phyloP scores from a whole-genome alignment of 148 eudicot species.

The Vaccinium darrowii region DNA sequence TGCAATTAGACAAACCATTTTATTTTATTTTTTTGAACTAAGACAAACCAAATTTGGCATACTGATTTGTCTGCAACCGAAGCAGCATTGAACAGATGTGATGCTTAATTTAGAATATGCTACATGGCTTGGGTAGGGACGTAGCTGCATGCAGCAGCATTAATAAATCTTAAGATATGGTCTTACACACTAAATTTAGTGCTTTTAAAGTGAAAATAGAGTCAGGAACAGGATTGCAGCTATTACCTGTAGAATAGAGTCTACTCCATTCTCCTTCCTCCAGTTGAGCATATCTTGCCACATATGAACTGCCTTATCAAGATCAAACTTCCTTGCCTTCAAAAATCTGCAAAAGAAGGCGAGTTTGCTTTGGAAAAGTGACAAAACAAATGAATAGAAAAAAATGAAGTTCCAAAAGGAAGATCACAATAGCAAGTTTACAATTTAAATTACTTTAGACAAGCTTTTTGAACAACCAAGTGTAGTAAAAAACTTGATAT shows the following conservation, averaged over 20 bases:
- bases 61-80: neutral
- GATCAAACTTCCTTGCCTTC: constrained; percentile 95
- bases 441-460: neutral
- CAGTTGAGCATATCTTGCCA: constrained; percentile 99
- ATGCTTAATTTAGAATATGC: neutral
- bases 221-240: neutral
- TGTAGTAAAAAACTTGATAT: neutral
- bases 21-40: too few species aligned
- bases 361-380: neutral
- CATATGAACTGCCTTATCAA: constrained; percentile 81
- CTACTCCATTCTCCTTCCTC: constrained; percentile 83
- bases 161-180: neutral
- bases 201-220: neutral
- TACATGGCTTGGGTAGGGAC: neutral
- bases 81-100: neutral
- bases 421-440: neutral
- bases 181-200: neutral
- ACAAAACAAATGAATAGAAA: neutral
- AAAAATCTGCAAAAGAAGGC: constrained; percentile 62
- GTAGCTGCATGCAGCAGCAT: neutral
- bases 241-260: constrained; percentile 77
- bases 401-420: neutral
- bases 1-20: too few species aligned
- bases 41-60: neutral
- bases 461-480: neutral